Evolutionary conservation across 2,329 filamentous ascomycete genomes (phyloP).

Genomic region (Magnaporthales sp.): DNA sequence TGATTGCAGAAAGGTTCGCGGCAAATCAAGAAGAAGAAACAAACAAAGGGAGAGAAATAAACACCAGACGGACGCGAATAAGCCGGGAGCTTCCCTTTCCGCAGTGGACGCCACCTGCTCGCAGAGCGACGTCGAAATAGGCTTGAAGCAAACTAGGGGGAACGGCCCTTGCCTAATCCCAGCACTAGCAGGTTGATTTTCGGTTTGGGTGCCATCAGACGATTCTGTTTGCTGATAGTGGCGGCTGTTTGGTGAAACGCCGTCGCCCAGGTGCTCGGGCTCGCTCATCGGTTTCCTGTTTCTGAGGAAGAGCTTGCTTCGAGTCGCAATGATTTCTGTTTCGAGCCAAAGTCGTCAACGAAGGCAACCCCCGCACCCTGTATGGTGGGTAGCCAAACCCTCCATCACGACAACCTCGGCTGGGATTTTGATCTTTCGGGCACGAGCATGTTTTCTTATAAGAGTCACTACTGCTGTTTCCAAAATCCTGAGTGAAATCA

Average conservation of each 20-base stretch:
- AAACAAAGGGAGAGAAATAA: background rate
- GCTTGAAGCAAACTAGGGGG: background rate
- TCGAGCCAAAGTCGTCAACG: background rate
- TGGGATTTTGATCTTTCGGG: background rate
- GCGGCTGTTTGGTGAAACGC: background rate
- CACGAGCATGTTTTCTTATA: background rate
- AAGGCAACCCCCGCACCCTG: background rate
- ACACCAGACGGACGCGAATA: background rate
- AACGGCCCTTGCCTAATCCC: too few species aligned
- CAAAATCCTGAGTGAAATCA: background rate
- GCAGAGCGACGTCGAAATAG: background rate
- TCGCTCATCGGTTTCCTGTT: background rate
- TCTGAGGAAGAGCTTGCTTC: too few species aligned
- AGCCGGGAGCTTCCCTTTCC: background rate
- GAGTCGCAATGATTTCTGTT: background rate
- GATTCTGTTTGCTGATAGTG: background rate
- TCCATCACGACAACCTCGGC: background rate
- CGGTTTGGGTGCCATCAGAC: background rate
- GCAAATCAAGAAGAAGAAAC: too few species aligned
- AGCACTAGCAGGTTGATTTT: too few species aligned
- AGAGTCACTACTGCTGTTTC: background rate
- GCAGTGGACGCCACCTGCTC: background rate
- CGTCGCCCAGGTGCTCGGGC: background rate
- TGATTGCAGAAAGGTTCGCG: too few species aligned
- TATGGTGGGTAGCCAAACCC: too few species aligned